Base-by-base conservation (phyloP, 2,329 filamentous ascomycete species). In the Fusarium cyanostomum region DNA sequence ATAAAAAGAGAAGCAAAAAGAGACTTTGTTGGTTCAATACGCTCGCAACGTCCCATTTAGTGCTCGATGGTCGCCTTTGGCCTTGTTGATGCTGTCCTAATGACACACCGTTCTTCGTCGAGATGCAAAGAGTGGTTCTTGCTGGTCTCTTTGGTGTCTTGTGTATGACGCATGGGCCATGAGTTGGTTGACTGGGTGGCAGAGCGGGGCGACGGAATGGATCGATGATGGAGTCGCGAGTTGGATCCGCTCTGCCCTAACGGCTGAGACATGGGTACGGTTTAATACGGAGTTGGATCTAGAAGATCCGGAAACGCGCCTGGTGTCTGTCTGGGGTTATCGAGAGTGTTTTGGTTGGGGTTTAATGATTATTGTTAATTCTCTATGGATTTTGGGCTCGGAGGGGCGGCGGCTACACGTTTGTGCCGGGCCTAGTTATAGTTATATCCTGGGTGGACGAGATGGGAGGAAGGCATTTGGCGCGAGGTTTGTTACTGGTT, bases 1-100 rank as follows among this genome's bases (percentile, higher is more conserved):
- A 62, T 53, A 65, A 70, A 56, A 56, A 70, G 61, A 67, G 60
- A 64, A 65, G 52, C 58, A 65, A 67, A 66, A 71, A 69, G 68
- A 68, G 54, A 69, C 61, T 62, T 52, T 62, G 42, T 57, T 71
- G 60, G 65, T 69, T 70, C 65, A 67, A 57, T 31, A 51, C 55
- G 48, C 49, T 66, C 56, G 58, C 61, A 66, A 66, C 52, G 50
- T 62, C 51, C 52, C 56, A 56, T 58, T 55, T 52, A 62, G 62
- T 71, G 63, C 54, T 57, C 62, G 56, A 60, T 56, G 42, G 54
- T 31, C 46, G 34, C 31, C 38, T 24, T n/a, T 33, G 43, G 42
- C 34, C 61, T 39, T 50, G 50, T 41, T 55, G 16, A 45, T 56
- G 34, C 44, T 38, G 6, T 44, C 49, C 33, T 42, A 38, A 53